Evolutionary conservation across 257 asterid species (phyloP), one percentile per base, ranked within the genome.

Genomic region (Verbena officinalis): DNA sequence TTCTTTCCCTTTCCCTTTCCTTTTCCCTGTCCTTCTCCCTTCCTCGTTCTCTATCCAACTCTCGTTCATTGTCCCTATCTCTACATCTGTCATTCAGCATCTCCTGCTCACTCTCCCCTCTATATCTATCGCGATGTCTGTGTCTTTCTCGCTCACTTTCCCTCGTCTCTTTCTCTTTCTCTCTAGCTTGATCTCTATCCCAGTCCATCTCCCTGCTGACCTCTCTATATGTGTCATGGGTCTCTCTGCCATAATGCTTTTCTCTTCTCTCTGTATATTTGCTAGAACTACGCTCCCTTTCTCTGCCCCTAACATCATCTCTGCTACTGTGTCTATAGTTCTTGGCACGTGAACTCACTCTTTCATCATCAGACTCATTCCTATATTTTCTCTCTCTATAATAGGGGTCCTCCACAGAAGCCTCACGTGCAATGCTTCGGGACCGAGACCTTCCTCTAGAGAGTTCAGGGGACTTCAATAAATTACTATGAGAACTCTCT

Each of bases 391-490:
- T 74, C 42, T 59, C 88, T 21, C 46, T 49, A 65, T 59, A 59
- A 78, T 75, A 57, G 36, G 70, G 65, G 51, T 80, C 83, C 17
- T 80, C 82, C 58, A 46, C 79, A 16, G 87, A 84, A 67, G 73
- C 74, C 70, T 84, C 97, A 11, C 60, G 74, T 51, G 61, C 67
- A 72, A 81, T 72, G 71, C 89, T 89, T 52, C 74, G 74, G 61
- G 97, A 89, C 9, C 78, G 80, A 30, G 98, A 89, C 73, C 91
- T 82, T 73, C 80, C 82, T 74, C 85, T 74, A 48, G 85, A 60
- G 62, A 16, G 68, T 45, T 81, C 88, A 65, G 95, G 95, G 39
- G 97, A 84, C 75, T 71, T 79, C 22, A 76, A 70, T 56, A 62
- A 19, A 63, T 68, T 80, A 56, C 73, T 60, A 42, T 52, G 60